Evolutionary conservation across 441 rosid genomes (phyloP).

Genomic region (Sinapis alba): DNA sequence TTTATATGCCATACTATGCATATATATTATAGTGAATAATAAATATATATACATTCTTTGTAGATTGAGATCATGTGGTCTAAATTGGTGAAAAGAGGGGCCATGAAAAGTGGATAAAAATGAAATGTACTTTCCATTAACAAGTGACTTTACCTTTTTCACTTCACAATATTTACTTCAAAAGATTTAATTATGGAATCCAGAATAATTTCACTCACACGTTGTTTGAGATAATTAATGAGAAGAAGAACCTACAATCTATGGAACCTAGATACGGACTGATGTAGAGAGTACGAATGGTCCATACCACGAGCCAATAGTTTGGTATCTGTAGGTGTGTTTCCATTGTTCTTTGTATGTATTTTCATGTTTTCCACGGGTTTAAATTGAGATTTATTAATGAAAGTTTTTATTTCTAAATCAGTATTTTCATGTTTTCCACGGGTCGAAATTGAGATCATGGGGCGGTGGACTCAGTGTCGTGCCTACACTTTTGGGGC

Average conservation of each 20-base stretch:
- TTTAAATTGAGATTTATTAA: neutral
- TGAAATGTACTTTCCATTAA: neutral
- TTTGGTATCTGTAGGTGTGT: conserved; percentile 22
- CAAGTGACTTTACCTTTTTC: conserved; percentile 32
- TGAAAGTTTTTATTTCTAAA: neutral
- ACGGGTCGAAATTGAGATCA: neutral
- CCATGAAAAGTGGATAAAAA: neutral
- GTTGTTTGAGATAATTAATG: neutral
- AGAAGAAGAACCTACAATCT: conserved; percentile 12
- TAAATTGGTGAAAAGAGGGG: neutral
- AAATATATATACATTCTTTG: too few species aligned
- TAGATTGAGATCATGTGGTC: too few species aligned
- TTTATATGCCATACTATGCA: too few species aligned
- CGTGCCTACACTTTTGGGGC: too few species aligned
- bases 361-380: conserved; percentile 2
- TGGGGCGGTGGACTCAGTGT: conserved; percentile 23
- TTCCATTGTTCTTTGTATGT: conserved; percentile 11
- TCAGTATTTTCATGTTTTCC: neutral
- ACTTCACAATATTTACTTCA: conserved; percentile 8
- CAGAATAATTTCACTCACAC: conserved; percentile 11
- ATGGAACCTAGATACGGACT: neutral
- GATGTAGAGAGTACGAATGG: conserved; percentile 11
- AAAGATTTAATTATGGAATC: neutral
- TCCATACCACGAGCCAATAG: conserved; percentile 22
- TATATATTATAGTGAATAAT: too few species aligned